A percentile compares a stretch with the other conserved stretches of the same genome.
Conservation (phyloP, 768 basidiomycete genomes). For the Calocybe gangraenosa region DNA sequence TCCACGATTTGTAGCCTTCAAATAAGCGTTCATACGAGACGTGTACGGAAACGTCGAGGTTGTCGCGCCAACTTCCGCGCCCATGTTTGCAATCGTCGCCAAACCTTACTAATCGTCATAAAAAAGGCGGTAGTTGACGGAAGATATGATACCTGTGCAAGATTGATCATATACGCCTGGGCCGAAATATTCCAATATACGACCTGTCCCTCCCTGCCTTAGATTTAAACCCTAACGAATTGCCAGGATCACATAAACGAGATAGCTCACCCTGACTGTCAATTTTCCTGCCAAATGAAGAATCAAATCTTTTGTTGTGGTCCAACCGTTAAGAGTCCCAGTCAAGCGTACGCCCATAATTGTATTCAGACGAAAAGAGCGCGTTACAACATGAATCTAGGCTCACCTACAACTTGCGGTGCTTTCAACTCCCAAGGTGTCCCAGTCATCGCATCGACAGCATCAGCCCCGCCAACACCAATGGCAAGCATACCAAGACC, state of each 20-base stretch:
- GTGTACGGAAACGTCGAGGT: slow-evolving; percentile 98
- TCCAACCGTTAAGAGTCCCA: slow-evolving; percentile 86
- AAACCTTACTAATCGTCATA: slow-evolving; percentile 44
- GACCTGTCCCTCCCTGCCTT: slow-evolving; percentile 86
- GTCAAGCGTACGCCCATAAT: slow-evolving; percentile 79
- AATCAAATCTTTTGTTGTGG: slow-evolving; percentile 95
- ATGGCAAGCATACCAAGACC: slow-evolving; percentile 96
- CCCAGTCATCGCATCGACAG: slow-evolving; percentile 96
- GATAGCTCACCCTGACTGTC: slow-evolving; percentile 76
- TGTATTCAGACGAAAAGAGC: background rate
- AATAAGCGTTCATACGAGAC: slow-evolving; percentile 81
- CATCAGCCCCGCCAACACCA: slow-evolving; percentile 98
- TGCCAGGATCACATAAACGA: background rate
- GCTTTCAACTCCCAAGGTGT: slow-evolving; percentile 98
- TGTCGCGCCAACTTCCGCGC: slow-evolving; percentile 99
- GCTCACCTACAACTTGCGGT: slow-evolving; percentile 73
- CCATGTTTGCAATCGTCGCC: slow-evolving; percentile 98
- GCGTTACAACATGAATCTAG: background rate
- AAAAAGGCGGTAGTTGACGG: background rate
- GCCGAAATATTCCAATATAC: slow-evolving; percentile 96
- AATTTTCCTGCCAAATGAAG: slow-evolving; percentile 91
- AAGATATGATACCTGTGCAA: slow-evolving; percentile 66
- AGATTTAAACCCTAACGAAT: background rate
- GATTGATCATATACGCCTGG: slow-evolving; percentile 86
- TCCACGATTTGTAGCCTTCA: slow-evolving; percentile 83